Evolutionary conservation across 768 basidiomycete species (phyloP).

Genomic region (Leccinum fibrillosum): DNA sequence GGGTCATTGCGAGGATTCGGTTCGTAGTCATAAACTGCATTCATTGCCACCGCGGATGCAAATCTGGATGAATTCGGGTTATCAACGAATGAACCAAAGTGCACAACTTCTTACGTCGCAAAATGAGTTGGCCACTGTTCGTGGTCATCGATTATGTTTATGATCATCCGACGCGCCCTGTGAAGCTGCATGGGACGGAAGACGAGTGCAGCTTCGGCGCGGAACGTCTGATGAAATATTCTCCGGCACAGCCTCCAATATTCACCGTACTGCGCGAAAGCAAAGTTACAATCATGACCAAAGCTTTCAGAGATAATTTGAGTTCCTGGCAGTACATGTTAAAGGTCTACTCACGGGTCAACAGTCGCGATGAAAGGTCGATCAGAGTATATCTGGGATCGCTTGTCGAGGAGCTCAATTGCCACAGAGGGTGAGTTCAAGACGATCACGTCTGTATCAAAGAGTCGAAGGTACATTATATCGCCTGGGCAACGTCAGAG

Average conservation of each 20-base stretch:
- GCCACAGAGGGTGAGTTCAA: neutral
- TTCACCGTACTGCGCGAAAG: neutral
- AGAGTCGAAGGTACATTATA: neutral
- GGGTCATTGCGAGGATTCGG: neutral
- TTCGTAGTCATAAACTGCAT: slow-evolving; percentile 2
- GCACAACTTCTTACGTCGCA: neutral
- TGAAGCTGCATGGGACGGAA: slow-evolving; percentile 18
- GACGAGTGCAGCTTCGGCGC: neutral
- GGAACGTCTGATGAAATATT: slow-evolving; percentile 20
- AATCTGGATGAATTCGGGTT: slow-evolving; percentile 14
- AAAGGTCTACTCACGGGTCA: neutral
- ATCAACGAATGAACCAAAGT: neutral
- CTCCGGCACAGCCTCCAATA: slow-evolving; percentile 7
- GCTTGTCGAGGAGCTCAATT: neutral
- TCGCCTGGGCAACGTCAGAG: neutral
- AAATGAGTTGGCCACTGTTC: neutral
- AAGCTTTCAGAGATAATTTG: neutral
- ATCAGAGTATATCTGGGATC: slow-evolving; percentile 2
- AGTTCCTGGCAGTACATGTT: no score
- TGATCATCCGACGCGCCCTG: slow-evolving; percentile 8
- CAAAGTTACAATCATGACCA: neutral
- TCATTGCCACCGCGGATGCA: slow-evolving; percentile 29
- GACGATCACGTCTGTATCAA: neutral
- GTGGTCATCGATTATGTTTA: slow-evolving; percentile 10
- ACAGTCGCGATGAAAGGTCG: neutral